Evolutionary conservation across 345 rosid genomes (phyloP).

Genomic region (Melaleuca alternifolia): DNA sequence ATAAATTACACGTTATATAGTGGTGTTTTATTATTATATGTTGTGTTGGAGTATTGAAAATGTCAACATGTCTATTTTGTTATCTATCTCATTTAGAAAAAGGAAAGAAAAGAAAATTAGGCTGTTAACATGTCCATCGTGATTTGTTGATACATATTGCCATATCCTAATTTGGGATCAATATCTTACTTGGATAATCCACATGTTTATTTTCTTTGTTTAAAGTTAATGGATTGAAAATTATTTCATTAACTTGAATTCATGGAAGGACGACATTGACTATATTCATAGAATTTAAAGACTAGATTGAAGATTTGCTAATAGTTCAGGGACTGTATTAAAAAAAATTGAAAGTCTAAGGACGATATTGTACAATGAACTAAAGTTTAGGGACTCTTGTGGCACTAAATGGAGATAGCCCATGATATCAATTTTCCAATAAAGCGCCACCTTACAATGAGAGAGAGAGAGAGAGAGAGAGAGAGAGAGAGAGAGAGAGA

Average conservation of each 20-base stretch:
- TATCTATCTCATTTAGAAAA: background rate
- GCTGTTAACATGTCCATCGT: background rate
- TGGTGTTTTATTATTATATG: background rate
- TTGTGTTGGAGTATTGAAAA: background rate
- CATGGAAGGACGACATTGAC: background rate
- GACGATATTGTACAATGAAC: rapidly evolving
- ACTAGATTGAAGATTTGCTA: background rate
- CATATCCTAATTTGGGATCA: background rate
- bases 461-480: background rate
- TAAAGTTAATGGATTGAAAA: background rate
- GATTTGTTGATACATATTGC: background rate
- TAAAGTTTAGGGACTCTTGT: background rate
- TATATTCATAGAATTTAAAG: background rate
- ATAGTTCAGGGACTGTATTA: background rate
- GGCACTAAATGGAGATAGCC: background rate
- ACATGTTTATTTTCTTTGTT: background rate
- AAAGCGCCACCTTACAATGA: background rate
- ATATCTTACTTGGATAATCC: background rate
- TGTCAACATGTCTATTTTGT: background rate
- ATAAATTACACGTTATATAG: background rate
- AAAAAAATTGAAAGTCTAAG: background rate
- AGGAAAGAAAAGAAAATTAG: background rate
- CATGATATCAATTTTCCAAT: background rate
- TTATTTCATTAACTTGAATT: background rate
- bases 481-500: too few species aligned